Evolutionary conservation across 495 filamentous ascomycete species (phyloP).

Genomic region (Tuber magnatum): DNA sequence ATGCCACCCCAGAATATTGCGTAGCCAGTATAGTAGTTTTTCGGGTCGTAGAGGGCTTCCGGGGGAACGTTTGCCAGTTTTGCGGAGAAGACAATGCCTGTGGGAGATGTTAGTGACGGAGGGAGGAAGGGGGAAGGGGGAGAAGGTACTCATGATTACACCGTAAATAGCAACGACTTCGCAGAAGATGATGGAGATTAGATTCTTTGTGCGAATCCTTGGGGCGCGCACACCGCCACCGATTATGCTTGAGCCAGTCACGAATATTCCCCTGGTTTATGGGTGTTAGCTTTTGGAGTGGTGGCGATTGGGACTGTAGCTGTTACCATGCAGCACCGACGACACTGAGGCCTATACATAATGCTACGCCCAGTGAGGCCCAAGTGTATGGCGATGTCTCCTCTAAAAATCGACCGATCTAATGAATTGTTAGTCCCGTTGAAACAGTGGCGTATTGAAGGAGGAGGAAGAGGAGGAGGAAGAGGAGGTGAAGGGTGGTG

Average conservation of each 20-base stretch:
- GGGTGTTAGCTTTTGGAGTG: slow-evolving; percentile 33
- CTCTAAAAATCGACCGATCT: slow-evolving; percentile 94
- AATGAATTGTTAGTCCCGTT: slow-evolving; percentile 8
- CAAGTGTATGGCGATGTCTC: slow-evolving; percentile 88
- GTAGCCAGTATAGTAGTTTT: slow-evolving; percentile 89
- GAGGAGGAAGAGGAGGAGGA: neutral
- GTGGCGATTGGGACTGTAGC: neutral
- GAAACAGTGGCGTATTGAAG: neutral
- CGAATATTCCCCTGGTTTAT: slow-evolving; percentile 86
- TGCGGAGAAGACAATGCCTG: slow-evolving; percentile 78
- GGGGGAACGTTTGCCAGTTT: slow-evolving; percentile 57
- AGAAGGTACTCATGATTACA: slow-evolving; percentile 77
- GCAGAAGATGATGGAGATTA: slow-evolving; percentile 99
- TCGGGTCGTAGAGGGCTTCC: slow-evolving; percentile 53
- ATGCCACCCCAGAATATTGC: slow-evolving; percentile 93
- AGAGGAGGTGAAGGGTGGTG: too few species aligned
- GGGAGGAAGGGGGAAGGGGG: neutral
- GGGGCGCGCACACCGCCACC: slow-evolving; percentile 94
- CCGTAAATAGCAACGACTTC: slow-evolving; percentile 99
- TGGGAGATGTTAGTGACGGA: slow-evolving; percentile 3
- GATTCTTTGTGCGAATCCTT: slow-evolving; percentile 95
- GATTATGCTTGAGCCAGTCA: slow-evolving; percentile 96
- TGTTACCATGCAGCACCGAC: slow-evolving; percentile 94
- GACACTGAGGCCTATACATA: slow-evolving; percentile 92
- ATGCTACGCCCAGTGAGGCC: slow-evolving; percentile 81